Evolutionary conservation across 768 basidiomycete genomes (phyloP), one percentile per base, ranked within the genome.

Genomic region (Xanthoconium purpureum): DNA sequence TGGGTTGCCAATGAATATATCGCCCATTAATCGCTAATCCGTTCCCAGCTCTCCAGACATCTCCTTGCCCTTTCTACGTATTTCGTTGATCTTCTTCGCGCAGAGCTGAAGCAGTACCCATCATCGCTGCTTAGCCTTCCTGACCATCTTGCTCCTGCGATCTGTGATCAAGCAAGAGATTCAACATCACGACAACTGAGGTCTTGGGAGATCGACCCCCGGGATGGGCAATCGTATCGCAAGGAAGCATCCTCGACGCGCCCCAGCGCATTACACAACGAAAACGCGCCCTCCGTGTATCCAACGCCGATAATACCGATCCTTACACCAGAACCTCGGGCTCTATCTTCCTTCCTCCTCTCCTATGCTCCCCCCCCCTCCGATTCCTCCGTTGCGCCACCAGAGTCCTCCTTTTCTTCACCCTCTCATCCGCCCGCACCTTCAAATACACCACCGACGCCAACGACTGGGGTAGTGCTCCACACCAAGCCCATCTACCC

Each of bases 291-390:
- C 1, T 20, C 52, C 10, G 44, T 57, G 30, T 52, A 47, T 33
- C 75, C 81, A 3, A 83, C 92, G 3, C 92, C 92, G 0, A 96
- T 98, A 55, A 82, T 94, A 56, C 94, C 94, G 1, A 77, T 98
- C 43, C 75, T 94, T 53, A 96, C 93, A 0, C 74, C 83, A 2
- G 78, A 82, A 20, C 88, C 95, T 0, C 89, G 88, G 3, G 82
- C 84, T 0, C 82, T 97, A 28, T 87, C 94, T 0, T 75, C 82
- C 1, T 80, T 85, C 66, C 84, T 97, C 44, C 55, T 54, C 15
- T 44, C 65, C 11, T 67, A 61, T 37, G 48, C 55, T 0, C 40
- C 53, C 3, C 30, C 52, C 13, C 17, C 57, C 13, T 10, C 48
- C 11, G n/a, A 11, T 28, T 20, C 51, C 10, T 5, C 12, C n/a